A percentile compares a stretch with the other conserved stretches of the same genome.
Conservation (phyloP, 805 yeast genomes). For the Lachancea meyersii region DNA sequence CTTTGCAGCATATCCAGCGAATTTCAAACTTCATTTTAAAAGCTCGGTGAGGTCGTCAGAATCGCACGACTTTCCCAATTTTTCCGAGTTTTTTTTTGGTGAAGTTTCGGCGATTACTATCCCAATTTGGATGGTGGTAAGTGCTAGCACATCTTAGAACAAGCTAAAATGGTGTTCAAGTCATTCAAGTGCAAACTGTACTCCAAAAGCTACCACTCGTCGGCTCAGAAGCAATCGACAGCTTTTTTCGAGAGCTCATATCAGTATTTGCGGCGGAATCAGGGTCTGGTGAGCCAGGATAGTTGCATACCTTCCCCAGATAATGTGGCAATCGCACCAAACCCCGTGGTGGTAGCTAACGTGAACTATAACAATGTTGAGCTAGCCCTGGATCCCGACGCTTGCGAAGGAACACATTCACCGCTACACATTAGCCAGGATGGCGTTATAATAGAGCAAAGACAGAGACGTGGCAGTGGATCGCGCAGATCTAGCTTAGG, state of each 20-base stretch:
- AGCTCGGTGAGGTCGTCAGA: too few relatives aligned
- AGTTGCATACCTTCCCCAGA: constrained; percentile 17
- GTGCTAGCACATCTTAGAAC: neutral
- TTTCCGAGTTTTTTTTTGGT: neutral
- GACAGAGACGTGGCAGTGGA: neutral
- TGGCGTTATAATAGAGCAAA: neutral
- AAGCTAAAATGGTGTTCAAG: constrained; percentile 35
- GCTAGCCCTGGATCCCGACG: constrained; percentile 17
- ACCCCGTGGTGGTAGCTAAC: constrained; percentile 34
- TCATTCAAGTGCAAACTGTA: constrained; percentile 36
- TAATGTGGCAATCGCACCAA: constrained; percentile 27
- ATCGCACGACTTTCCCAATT: neutral
- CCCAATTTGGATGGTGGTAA: neutral
- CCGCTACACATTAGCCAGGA: neutral
- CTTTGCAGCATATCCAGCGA: too few relatives aligned
- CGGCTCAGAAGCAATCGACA: constrained; percentile 30
- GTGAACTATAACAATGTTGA: constrained; percentile 30
- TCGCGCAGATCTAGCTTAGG: constrained; percentile 7
- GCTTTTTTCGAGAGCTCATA: constrained; percentile 39
- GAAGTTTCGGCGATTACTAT: neutral
- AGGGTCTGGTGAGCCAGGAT: constrained; percentile 29
- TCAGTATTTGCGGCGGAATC: constrained; percentile 35
- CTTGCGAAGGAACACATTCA: constrained; percentile 3
- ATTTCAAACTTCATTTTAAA: too few relatives aligned
- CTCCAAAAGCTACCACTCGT: constrained; percentile 33